Evolutionary conservation across 768 basidiomycete genomes (phyloP).

Genomic region (Rhodotorula graminis): DNA sequence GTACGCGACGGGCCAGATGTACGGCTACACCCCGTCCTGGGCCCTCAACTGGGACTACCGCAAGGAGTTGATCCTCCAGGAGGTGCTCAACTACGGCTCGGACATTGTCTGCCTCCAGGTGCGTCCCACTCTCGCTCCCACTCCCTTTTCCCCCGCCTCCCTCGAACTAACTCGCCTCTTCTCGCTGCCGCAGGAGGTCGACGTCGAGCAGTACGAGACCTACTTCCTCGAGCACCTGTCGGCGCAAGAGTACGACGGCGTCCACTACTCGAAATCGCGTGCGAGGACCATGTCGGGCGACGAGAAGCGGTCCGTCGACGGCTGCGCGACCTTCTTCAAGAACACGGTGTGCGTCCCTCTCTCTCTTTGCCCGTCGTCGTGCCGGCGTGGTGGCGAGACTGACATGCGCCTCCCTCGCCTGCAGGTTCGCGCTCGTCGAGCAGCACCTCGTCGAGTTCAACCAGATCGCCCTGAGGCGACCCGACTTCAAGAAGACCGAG

Average conservation of each 20-base stretch:
- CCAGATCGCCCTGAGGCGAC: constrained; percentile 81
- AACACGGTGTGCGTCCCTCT: constrained; percentile 63
- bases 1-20: constrained; percentile 78
- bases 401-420: neutral
- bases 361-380: neutral
- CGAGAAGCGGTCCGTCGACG: constrained; percentile 84
- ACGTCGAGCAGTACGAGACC: constrained; percentile 84
- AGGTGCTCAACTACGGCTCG: constrained; percentile 71
- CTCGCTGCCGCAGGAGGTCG: constrained; percentile 62
- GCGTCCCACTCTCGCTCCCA: neutral
- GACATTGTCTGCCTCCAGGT: constrained; percentile 86
- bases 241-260: constrained; percentile 78
- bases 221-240: constrained; percentile 72
- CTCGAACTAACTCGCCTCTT: too few species aligned
- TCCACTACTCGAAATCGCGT: constrained; percentile 84
- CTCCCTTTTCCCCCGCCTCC: neutral
- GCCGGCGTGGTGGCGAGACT: neutral
- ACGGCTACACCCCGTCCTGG: constrained; percentile 96
- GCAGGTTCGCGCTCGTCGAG: constrained; percentile 85
- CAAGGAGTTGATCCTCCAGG: constrained; percentile 77
- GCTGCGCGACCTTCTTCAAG: constrained; percentile 95
- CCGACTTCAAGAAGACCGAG: constrained; percentile 92
- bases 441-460: constrained; percentile 90
- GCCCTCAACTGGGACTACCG: constrained; percentile 93
- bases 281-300: constrained; percentile 86